Evolutionary conservation across 2,329 filamentous ascomycete genomes (phyloP), one percentile per base, ranked within the genome.

Genomic region (Trichophyton verrucosum): DNA sequence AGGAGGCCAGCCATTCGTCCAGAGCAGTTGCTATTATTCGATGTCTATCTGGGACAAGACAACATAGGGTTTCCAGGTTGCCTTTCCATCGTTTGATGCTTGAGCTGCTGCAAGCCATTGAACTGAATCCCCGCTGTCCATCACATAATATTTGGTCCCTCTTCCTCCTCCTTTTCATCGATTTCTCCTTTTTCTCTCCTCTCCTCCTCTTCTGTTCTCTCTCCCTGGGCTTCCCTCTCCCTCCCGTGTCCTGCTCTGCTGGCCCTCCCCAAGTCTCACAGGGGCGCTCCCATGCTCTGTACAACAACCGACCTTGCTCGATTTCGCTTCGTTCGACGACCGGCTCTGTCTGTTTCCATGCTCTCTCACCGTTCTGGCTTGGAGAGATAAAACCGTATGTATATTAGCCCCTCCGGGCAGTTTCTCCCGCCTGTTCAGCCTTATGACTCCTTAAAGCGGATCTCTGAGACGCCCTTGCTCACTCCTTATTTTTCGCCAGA

Each of bases 291-390:
- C 57, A 38, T 42, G 22, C 57, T 63, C 64, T 71, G 68, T 70
- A 71, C 67, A 69, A 67, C 70, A 69, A 47, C 64, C 64, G 49
- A 63, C 62, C 65, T 65, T 66, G 63, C 63, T 60, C 57, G 65
- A 65, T 38, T 59, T 64, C 47, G 61, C 63, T 49, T 62, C 60
- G 40, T 57, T 57, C 55, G 33, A 42, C 42, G 38, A 22, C 55
- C 40, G 11, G 20, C 33, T 17, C 55, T 57, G 33, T 57, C 51
- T 33, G 6, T 27, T 27, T 22, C 30, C 27, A 22, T 24, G 24
- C 49, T 22, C 17, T 47, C 6, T 3, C 44, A 22, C 7, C 20
- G 13, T 27, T 24, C 11, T 15, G 13, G 46, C 24, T n/a, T 51
- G 22, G 27, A 55, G 51, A 55, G 51, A 51, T 51, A 30, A 9